These are phyloP conservation scores for Ophiocordyceps camponoti-saundersi DNA, from an alignment of 2,329 filamentous ascomycete genomes.

Conservation along the genomic window DNA sequence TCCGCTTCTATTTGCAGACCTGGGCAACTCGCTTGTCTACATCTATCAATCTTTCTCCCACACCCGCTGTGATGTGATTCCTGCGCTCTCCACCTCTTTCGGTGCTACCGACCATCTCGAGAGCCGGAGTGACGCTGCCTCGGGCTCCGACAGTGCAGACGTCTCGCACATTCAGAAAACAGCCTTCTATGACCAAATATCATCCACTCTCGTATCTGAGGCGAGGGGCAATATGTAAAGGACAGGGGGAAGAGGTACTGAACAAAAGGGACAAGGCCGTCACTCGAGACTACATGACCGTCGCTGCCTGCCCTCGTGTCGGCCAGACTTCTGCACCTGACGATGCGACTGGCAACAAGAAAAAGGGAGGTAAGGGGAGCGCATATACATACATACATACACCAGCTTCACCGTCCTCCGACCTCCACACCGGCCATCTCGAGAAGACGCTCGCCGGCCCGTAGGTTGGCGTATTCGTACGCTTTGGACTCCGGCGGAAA, in stretches of 20 bases:
- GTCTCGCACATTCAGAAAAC: neutral
- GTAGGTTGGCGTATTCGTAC: conserved; percentile 46
- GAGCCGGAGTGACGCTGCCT: neutral
- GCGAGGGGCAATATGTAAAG: neutral
- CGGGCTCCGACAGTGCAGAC: neutral
- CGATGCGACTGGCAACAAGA: neutral
- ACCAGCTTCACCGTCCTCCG: conserved; percentile 4
- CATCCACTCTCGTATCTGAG: too few species aligned
- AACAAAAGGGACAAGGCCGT: neutral
- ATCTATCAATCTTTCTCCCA: neutral
- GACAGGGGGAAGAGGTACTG: neutral
- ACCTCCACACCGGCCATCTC: conserved; percentile 23
- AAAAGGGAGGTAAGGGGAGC: neutral
- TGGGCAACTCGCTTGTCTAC: neutral
- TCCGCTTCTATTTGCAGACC: neutral
- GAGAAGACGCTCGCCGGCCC: conserved; percentile 40
- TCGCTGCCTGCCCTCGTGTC: neutral
- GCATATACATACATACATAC: neutral
- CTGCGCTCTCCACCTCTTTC: neutral
- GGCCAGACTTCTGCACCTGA: neutral
- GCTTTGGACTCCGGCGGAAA: conserved; percentile 62
- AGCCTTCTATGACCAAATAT: neutral
- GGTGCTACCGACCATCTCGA: neutral
- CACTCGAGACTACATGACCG: neutral
- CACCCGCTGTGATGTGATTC: neutral